These are phyloP conservation scores for Fusarium lateritium DNA, from an alignment of 2,329 filamentous ascomycete species.

Conservation along the genomic window DNA sequence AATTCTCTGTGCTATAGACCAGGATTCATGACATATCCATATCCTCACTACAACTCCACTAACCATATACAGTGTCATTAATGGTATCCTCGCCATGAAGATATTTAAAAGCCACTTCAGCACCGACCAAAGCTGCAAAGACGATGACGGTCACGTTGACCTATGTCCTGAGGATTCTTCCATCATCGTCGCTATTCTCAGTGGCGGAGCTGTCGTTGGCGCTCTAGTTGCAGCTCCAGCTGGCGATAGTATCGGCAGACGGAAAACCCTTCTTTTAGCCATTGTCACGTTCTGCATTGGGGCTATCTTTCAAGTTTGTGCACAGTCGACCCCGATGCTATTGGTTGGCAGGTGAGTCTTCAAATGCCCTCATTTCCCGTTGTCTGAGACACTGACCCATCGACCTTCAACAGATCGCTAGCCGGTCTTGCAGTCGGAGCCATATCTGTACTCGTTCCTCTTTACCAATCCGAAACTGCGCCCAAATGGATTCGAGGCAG, in stretches of 20 bases:
- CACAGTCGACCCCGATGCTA: constrained; percentile 72
- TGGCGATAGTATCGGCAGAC: constrained; percentile 79
- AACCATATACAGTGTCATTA: constrained; percentile 64
- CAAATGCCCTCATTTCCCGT: not conserved
- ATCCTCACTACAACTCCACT: constrained; percentile 24
- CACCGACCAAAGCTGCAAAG: constrained; percentile 65
- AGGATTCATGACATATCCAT: constrained; percentile 2
- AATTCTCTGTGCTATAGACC: constrained; percentile 14
- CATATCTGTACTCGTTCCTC: constrained; percentile 80
- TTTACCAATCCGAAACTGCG: constrained; percentile 86
- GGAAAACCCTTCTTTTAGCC: constrained; percentile 76
- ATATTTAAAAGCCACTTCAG: constrained; percentile 76
- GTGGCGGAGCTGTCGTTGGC: constrained; percentile 83
- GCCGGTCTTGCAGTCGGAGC: constrained; percentile 80
- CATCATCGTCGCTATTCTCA: constrained; percentile 85
- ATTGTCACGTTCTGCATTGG: constrained; percentile 78
- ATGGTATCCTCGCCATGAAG: constrained; percentile 80
- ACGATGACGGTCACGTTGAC: constrained; percentile 54
- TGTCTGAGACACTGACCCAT: constrained; percentile 14
- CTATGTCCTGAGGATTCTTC: constrained; percentile 75
- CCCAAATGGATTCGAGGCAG: constrained; percentile 87
- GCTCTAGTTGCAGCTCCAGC: constrained; percentile 78
- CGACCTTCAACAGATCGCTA: constrained; percentile 65
- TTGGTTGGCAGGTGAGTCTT: constrained; percentile 71
- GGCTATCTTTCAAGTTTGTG: constrained; percentile 79